Percentiles rank a stretch among this genome's conserved stretches.
Conservation (phyloP, 805 yeast species). For the Wickerhamomyces silvicola region DNA sequence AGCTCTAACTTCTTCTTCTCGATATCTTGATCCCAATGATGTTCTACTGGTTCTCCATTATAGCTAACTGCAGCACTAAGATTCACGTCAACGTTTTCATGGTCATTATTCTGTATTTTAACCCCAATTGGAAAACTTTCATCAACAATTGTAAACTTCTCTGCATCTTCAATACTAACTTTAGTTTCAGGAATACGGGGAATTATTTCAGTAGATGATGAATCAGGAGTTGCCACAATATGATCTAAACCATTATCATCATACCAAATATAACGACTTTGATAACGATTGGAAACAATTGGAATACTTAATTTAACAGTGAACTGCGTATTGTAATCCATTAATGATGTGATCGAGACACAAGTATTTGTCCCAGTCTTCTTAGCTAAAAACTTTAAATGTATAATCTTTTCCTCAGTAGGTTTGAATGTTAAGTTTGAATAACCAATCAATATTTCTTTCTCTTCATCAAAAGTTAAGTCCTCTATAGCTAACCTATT, state of each 20-base stretch:
- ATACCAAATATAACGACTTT: conserved; percentile 13
- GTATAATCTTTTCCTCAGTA: conserved; percentile 12
- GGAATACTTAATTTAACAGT: conserved; percentile 18
- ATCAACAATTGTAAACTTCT: conserved; percentile 24
- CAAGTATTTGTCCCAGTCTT: conserved; percentile 14
- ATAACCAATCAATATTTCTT: conserved; percentile 2
- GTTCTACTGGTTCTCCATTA: conserved; percentile 2
- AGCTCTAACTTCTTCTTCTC: conserved; percentile 3
- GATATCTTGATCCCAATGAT: conserved; percentile 3
- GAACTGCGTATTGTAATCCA: conserved; percentile 9
- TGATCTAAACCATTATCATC: conserved; percentile 4
- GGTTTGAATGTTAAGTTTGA: conserved; percentile 14
- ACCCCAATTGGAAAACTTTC: conserved; percentile 23
- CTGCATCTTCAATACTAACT: conserved; percentile 18
- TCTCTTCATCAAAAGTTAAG: conserved; percentile 5
- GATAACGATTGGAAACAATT: conserved; percentile 5
- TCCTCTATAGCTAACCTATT: background rate
- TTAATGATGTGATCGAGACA: conserved; percentile 10
- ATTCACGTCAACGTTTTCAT: conserved; percentile 25
- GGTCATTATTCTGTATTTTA: conserved; percentile 25
- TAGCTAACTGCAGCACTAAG: conserved; percentile 10
- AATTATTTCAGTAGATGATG: conserved; percentile 23
- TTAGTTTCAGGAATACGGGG: conserved; percentile 34
- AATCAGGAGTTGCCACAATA: conserved; percentile 13
- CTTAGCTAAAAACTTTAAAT: conserved; percentile 8